Conservation (phyloP, 352 stramenopile genomes). For the Phytophthora europaea region DNA sequence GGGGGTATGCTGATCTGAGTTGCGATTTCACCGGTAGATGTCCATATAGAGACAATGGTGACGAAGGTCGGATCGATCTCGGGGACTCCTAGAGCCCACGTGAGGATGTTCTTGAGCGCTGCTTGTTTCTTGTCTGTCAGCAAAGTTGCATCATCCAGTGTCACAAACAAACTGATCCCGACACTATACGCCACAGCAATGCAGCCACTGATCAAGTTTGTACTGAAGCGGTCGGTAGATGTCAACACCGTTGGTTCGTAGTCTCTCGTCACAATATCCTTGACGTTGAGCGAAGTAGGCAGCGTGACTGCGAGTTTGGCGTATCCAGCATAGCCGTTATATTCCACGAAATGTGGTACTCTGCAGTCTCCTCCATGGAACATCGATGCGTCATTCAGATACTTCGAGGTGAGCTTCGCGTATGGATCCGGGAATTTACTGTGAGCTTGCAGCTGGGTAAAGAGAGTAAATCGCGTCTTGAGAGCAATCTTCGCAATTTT, state of each 20-base stretch:
- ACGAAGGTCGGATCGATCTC: conserved; percentile 22
- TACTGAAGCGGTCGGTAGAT: background rate
- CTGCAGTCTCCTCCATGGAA: conserved; percentile 7
- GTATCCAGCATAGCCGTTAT: background rate
- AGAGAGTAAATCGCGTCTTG: background rate
- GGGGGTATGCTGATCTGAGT: conserved; percentile 2
- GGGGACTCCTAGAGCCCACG: background rate
- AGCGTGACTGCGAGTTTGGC: background rate
- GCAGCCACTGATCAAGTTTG: conserved; percentile 11
- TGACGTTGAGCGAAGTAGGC: background rate
- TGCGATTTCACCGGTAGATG: conserved; percentile 3
- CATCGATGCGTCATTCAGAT: background rate
- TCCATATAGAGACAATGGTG: background rate
- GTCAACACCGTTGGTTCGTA: background rate
- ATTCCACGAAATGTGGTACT: conserved; percentile 9
- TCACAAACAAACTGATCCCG: background rate
- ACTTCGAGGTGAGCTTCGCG: background rate
- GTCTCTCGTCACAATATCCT: background rate
- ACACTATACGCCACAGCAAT: conserved; percentile 6
- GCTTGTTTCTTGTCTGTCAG: background rate
- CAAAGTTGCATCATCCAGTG: background rate
- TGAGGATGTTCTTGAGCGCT: conserved; percentile 9
- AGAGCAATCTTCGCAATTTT: background rate
- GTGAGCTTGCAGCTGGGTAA: background rate
- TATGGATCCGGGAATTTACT: background rate